Conservation (phyloP, 306 rosid species). For the Bauhinia variegata region DNA sequence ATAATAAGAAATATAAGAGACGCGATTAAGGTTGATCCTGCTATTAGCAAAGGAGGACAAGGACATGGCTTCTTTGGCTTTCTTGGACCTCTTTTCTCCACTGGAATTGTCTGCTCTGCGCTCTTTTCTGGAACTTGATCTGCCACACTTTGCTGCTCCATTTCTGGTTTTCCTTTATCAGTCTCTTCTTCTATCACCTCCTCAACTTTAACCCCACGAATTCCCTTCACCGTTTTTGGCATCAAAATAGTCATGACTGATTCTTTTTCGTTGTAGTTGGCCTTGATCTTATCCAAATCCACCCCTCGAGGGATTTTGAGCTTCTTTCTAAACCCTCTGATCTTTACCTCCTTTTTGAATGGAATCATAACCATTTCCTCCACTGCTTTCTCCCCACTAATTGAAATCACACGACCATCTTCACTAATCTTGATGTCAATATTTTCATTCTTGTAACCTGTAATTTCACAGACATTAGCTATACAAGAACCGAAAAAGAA, state of each 20-base stretch:
- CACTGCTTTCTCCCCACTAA: constrained; percentile 63
- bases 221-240: constrained; percentile 62
- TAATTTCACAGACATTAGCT: constrained; percentile 8
- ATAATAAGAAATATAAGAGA: constrained; percentile 41
- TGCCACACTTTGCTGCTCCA: constrained; percentile 16
- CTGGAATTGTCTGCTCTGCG: constrained; percentile 25
- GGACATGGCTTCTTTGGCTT: constrained; percentile 48
- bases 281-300: constrained; percentile 64
- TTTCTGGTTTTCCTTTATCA: constrained; percentile 25
- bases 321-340: constrained; percentile 54
- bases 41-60: constrained; percentile 41
- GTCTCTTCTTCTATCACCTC: constrained; percentile 60
- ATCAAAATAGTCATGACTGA: constrained; percentile 52
- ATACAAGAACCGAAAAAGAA: background rate
- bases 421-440: constrained; percentile 59
- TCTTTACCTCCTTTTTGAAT: constrained; percentile 55
- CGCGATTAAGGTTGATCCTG: constrained; percentile 48
- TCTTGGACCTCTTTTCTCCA: constrained; percentile 31
- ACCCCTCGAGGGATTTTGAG: constrained; percentile 60
- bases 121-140: constrained; percentile 22
- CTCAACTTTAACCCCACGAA: constrained; percentile 42
- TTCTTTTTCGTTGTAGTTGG: constrained; percentile 52
- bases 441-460: constrained; percentile 65
- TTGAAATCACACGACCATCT: constrained; percentile 56
- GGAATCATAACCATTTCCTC: constrained; percentile 63